Conservation (phyloP, 768 basidiomycete genomes). For the Boletus pseudo-olivaceus region DNA sequence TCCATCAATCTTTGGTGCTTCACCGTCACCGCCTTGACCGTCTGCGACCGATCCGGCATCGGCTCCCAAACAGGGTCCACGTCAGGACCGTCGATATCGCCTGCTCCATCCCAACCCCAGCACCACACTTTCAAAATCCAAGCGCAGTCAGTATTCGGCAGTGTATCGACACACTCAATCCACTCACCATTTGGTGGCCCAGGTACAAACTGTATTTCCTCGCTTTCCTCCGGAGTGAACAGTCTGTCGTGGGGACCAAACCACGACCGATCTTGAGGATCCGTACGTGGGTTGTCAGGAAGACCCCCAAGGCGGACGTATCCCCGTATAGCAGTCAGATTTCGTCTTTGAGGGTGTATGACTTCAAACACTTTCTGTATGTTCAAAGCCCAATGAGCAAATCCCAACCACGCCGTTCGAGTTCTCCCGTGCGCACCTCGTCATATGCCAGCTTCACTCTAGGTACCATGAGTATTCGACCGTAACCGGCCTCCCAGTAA, state of each 20-base stretch:
- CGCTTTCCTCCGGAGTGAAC: conserved; percentile 85
- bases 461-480: conserved; percentile 96
- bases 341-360: conserved; percentile 85
- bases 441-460: conserved; percentile 97
- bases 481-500: conserved; percentile 95
- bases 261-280: conserved; percentile 97
- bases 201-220: conserved; percentile 67
- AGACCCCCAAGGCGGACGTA: conserved; percentile 94
- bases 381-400: conserved; percentile 1
- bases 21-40: conserved; percentile 57
- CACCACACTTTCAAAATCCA: conserved; percentile 76
- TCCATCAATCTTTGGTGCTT: conserved; percentile 57
- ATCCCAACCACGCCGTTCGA: not conserved
- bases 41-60: conserved; percentile 64
- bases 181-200: conserved; percentile 80
- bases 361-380: conserved; percentile 88
- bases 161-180: not conserved
- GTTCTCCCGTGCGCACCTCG: conserved; percentile 45
- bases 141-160: conserved; percentile 2
- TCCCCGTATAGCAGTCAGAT: conserved; percentile 93
- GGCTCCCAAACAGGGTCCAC: conserved; percentile 97
- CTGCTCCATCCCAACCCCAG: conserved; percentile 99
- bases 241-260: conserved; percentile 96
- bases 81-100: conserved; percentile 95
- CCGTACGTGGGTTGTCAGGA: conserved; percentile 92